Percentiles rank a stretch among this genome's conserved stretches.
Evolutionary conservation across 208 protist genomes (phyloP).

Genomic region (Leishmania tarentolae): DNA sequence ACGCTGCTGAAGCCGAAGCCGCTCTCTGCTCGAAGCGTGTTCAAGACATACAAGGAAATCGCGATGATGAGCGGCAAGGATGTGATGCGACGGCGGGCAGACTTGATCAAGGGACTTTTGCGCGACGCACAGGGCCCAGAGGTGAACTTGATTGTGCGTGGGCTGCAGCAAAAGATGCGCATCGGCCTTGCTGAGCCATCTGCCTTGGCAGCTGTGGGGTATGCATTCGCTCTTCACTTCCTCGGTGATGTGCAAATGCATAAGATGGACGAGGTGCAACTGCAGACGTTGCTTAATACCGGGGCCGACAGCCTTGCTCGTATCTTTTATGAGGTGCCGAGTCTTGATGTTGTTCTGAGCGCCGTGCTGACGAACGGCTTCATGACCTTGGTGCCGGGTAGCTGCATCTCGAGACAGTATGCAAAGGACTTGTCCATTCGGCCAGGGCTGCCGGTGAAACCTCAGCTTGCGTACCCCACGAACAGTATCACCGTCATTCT

Average conservation of each 20-base stretch:
- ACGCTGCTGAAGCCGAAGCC: constrained; percentile 92
- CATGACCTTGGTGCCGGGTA: constrained; percentile 68
- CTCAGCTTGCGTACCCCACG: constrained; percentile 99
- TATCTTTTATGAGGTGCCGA: constrained; percentile 86
- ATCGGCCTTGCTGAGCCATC: constrained; percentile 97
- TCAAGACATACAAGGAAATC: constrained; percentile 89
- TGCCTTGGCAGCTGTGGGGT: constrained; percentile 94
- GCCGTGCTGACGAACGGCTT: constrained; percentile 78
- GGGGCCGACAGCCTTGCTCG: constrained; percentile 58
- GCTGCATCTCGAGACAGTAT: constrained; percentile 39
- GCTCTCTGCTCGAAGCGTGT: constrained; percentile 93
- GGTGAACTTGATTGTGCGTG: constrained; percentile 95
- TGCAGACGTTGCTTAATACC: constrained; percentile 74
- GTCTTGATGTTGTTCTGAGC: constrained; percentile 77
- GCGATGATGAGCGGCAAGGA: constrained; percentile 92
- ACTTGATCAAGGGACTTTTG: constrained; percentile 94
- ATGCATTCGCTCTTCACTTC: constrained; percentile 91
- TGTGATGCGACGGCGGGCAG: constrained; percentile 86
- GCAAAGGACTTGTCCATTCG: constrained; percentile 71
- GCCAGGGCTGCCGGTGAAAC: constrained; percentile 96
- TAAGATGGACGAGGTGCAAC: constrained; percentile 45
- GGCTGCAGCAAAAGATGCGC: constrained; percentile 97
- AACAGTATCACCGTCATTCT: constrained; percentile 92
- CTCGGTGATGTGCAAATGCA: constrained; percentile 39
- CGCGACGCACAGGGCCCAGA: constrained; percentile 91